These are phyloP conservation scores for Globisporangium echinulatum DNA, from an alignment of 352 stramenopile genomes.

Conservation along the genomic window DNA sequence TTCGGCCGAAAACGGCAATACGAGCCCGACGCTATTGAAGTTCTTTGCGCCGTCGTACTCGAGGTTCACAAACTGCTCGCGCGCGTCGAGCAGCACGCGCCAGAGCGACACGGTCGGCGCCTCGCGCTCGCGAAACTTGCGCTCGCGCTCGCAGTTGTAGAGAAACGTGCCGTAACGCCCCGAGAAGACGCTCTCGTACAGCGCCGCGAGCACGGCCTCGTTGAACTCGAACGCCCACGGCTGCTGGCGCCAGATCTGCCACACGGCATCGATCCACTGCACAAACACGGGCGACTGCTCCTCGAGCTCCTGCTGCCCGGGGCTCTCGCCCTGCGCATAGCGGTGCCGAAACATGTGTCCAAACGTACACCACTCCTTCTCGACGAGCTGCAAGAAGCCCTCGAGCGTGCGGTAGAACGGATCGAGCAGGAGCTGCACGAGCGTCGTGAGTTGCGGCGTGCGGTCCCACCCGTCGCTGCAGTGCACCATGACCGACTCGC, in stretches of 20 bases:
- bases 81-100: slow-evolving; percentile 49
- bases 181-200: slow-evolving; percentile 96
- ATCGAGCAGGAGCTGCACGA: slow-evolving; percentile 97
- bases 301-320: slow-evolving; percentile 91
- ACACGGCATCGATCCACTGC: slow-evolving; percentile 98
- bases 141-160: slow-evolving; percentile 93
- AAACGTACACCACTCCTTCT: slow-evolving; percentile 99
- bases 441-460: slow-evolving; percentile 93
- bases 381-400: slow-evolving; percentile 94
- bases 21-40: slow-evolving; percentile 78
- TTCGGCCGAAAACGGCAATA: slow-evolving; percentile 74
- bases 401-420: slow-evolving; percentile 96
- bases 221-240: slow-evolving; percentile 99
- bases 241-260: slow-evolving; percentile 96
- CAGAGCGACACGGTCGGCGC: slow-evolving; percentile 67
- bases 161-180: slow-evolving; percentile 97
- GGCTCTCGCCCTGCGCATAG: slow-evolving; percentile 92
- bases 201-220: slow-evolving; percentile 79
- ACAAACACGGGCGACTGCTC: slow-evolving; percentile 98
- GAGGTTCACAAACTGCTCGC: slow-evolving; percentile 70
- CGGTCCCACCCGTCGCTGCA: slow-evolving; percentile 99
- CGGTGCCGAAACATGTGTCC: slow-evolving; percentile 98
- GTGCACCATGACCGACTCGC: slow-evolving; percentile 96
- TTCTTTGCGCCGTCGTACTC: slow-evolving; percentile 84
- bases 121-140: slow-evolving; percentile 52